Evolutionary conservation across 208 protist species (phyloP).

Genomic region (Lotmaria passim): DNA sequence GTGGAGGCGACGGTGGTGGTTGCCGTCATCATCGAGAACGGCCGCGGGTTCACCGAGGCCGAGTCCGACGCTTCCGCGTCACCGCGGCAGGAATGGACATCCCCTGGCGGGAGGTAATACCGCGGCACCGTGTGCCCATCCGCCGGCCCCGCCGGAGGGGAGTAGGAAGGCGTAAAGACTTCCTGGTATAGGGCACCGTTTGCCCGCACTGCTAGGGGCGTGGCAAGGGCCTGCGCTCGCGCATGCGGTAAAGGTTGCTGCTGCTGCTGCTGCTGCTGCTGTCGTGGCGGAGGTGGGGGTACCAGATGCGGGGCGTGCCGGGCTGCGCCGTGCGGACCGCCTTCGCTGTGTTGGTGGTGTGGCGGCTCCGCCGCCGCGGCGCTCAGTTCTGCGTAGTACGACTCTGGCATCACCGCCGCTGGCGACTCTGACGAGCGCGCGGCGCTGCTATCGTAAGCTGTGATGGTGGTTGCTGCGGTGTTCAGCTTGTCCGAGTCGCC

Average conservation of each 20-base stretch:
- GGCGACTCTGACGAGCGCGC: conserved; percentile 16
- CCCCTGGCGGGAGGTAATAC: background rate
- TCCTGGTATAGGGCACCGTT: conserved; percentile 1
- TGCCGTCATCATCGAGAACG: conserved; percentile 9
- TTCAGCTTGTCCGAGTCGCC: conserved; percentile 1
- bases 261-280: too few relatives aligned
- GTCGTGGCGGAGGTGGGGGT: background rate
- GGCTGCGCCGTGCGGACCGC: background rate
- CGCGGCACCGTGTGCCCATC: conserved; percentile 8
- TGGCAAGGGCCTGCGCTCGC: background rate
- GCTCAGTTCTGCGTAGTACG: conserved; percentile 14
- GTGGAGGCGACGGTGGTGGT: background rate
- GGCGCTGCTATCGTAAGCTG: background rate
- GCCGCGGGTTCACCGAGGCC: background rate
- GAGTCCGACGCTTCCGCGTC: background rate
- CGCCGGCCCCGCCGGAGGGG: conserved; percentile 13
- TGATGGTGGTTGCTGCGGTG: conserved; percentile 4
- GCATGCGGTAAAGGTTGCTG: background rate
- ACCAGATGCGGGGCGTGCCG: conserved; percentile 10
- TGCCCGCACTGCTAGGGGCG: background rate
- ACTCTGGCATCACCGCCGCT: conserved; percentile 13
- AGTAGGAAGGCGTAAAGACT: conserved; percentile 16
- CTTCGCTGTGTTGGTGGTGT: background rate
- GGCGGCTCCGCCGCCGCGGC: background rate
- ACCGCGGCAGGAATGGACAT: conserved; percentile 1